Evolutionary conservation across 345 rosid genomes (phyloP).

Genomic region (Citrus sp.): DNA sequence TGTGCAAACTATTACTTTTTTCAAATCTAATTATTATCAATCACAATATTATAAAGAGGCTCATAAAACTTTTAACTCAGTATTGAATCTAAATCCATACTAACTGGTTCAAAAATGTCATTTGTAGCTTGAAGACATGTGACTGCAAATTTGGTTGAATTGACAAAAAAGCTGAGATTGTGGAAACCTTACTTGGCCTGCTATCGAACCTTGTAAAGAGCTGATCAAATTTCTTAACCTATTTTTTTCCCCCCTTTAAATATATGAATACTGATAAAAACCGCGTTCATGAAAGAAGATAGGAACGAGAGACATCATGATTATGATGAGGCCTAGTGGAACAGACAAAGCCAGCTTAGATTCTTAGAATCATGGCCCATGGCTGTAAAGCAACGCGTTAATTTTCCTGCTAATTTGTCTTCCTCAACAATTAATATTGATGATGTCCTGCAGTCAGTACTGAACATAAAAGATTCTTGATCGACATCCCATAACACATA

Average conservation of each 20-base stretch:
- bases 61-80: too few relatives aligned
- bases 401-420: slow-evolving; percentile 10
- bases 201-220: not conserved
- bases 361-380: too few relatives aligned
- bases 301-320: not conserved
- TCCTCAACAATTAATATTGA: not conserved
- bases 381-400: not conserved
- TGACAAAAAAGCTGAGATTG: not conserved
- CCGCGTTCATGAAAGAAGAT: too few relatives aligned
- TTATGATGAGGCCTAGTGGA: not conserved
- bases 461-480: not conserved
- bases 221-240: not conserved
- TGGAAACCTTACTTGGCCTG: not conserved
- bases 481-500: not conserved
- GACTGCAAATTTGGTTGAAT: too few relatives aligned
- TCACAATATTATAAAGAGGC: too few relatives aligned
- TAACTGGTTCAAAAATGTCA: too few relatives aligned
- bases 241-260: too few relatives aligned
- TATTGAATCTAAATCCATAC: too few relatives aligned
- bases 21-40: too few relatives aligned
- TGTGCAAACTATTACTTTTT: too few relatives aligned
- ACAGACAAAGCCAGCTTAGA: not conserved
- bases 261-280: too few relatives aligned
- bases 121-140: not conserved
- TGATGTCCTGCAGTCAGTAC: not conserved